These are phyloP conservation scores for Colletotrichum sp. DNA, from an alignment of 2,329 filamentous ascomycete species.

Conservation along the genomic window DNA sequence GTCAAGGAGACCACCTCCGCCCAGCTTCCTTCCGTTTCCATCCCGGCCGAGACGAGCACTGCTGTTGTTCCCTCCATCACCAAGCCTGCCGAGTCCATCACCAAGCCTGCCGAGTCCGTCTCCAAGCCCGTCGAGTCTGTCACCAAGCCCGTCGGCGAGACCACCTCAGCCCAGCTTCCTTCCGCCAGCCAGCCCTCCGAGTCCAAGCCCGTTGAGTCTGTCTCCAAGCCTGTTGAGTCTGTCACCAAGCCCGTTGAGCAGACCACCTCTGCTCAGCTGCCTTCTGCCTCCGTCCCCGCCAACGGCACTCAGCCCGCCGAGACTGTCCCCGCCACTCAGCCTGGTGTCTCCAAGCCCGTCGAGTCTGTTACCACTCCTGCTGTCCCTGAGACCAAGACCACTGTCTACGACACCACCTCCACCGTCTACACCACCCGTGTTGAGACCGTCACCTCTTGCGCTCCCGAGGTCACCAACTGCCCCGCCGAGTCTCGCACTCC, in stretches of 20 bases:
- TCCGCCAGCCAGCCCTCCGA: conserved; percentile 1
- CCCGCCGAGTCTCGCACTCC: conserved; percentile 45
- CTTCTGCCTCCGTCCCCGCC: not conserved
- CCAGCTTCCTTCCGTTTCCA: conserved; percentile 3
- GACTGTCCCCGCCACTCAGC: conserved; percentile 7
- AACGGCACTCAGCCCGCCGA: conserved; percentile 7
- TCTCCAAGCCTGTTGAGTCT: conserved; percentile 3
- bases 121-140: not conserved
- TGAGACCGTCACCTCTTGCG: conserved; percentile 57
- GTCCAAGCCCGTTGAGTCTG: conserved; percentile 1
- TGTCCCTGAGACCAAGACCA: conserved; percentile 21
- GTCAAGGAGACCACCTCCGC: conserved; percentile 11
- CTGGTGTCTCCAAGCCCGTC: not conserved
- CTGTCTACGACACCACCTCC: conserved; percentile 49
- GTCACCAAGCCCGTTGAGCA: conserved; percentile 21
- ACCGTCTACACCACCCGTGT: conserved; percentile 56
- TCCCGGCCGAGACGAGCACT: conserved; percentile 18
- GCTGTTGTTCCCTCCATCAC: conserved; percentile 10
- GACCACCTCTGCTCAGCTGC: conserved; percentile 20
- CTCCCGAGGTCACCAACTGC: conserved; percentile 53
- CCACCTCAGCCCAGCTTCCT: conserved; percentile 19
- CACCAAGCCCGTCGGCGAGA: conserved; percentile 21
- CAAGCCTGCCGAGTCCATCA: conserved; percentile 16
- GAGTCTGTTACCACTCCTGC: conserved; percentile 21
- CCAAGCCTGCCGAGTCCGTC: conserved; percentile 17